Base-by-base conservation (phyloP, 371 early-diverging fungal species). In the Mucor saturninus region DNA sequence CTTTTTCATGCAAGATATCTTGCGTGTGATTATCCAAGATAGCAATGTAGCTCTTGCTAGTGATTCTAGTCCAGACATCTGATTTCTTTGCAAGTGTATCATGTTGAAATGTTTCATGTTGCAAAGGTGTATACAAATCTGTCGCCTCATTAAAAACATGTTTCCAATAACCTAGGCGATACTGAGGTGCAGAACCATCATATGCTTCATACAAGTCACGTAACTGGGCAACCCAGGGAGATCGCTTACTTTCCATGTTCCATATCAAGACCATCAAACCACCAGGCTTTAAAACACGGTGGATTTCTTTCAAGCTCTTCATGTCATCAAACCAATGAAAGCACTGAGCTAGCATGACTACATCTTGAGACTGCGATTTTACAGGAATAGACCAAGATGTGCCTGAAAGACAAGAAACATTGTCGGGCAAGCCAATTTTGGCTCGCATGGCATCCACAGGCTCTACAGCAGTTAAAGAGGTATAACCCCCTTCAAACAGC, bases 321-420 rank as follows among this genome's bases (percentile, higher is more conserved):
- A 77, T 50, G 52, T 78, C 74, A 46, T 77, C 82, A 68, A 83
- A 86, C 86, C 86, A 86, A 54, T 86, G 86, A 42, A 84, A 86
- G 6, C 83, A 82, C 55, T 86, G 86, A 11, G 84, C 86, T 14
- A 83, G 62, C 13, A 78, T 61, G 2, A 86, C 74, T 3, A 64
- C 71, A 32, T 83, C 79, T 29, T 81, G 76, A 4, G 83, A 78
- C 7, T 59, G 65, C 26, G 55, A 48, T 2, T 73, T 56, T 0
- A 83, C 51, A 5, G 84, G 83, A 32, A 83, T 81, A 5, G 67
- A 56, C 73, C 72, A 76, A 7, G 83, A 61, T 4, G 80, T 84
- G 2, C 83, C 86, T 35, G 81, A 52, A 2, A 75, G 11, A 13
- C 70, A 69, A 11, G 38, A 43, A 4, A 76, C 69, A 5, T 62